These are phyloP conservation scores for Aspergillus flavus DNA, from an alignment of 2,329 filamentous ascomycete species.

Conservation along the genomic window DNA sequence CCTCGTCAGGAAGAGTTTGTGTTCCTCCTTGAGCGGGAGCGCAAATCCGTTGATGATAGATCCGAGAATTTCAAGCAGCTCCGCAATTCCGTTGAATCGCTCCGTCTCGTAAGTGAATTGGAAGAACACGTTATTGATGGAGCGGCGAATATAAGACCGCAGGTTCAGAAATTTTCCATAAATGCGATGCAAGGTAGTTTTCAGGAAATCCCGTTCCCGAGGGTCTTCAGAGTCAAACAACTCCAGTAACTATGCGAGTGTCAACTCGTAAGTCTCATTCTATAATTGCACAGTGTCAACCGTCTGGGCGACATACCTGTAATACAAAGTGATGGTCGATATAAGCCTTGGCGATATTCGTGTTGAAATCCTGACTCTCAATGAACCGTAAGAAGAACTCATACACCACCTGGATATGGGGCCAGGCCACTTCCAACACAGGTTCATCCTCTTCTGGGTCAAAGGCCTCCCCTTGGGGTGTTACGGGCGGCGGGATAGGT, in stretches of 20 bases:
- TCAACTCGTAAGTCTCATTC: conserved; percentile 13
- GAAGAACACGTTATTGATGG: conserved; percentile 99
- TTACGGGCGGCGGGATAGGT: conserved; percentile 94
- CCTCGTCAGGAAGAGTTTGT: conserved; percentile 95
- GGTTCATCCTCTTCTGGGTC: conserved; percentile 98
- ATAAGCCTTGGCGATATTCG: conserved; percentile 97
- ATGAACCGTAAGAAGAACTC: conserved; percentile 99
- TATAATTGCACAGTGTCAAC: background rate
- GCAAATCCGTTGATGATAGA: conserved; percentile 99
- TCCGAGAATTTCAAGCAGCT: conserved; percentile 92
- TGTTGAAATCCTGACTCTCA: conserved; percentile 99
- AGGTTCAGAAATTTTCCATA: conserved; percentile 99
- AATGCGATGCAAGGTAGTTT: conserved; percentile 96
- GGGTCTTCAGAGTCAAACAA: conserved; percentile 98
- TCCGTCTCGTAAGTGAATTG: conserved; percentile 99
- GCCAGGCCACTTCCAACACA: conserved; percentile 97
- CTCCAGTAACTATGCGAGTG: conserved; percentile 70
- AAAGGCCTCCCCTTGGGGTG: conserved; percentile 96
- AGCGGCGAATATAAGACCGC: conserved; percentile 93
- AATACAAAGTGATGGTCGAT: conserved; percentile 98
- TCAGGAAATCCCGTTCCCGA: conserved; percentile 92
- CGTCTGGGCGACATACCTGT: conserved; percentile 52
- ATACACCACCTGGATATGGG: conserved; percentile 98
- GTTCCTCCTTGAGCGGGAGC: conserved; percentile 93
- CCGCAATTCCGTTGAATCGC: conserved; percentile 96